A percentile compares a stretch with the other conserved stretches of the same genome.
These are phyloP conservation scores for Zoysia pacifica DNA, from an alignment of 176 grass and related monocot genomes.

Conservation along the genomic window DNA sequence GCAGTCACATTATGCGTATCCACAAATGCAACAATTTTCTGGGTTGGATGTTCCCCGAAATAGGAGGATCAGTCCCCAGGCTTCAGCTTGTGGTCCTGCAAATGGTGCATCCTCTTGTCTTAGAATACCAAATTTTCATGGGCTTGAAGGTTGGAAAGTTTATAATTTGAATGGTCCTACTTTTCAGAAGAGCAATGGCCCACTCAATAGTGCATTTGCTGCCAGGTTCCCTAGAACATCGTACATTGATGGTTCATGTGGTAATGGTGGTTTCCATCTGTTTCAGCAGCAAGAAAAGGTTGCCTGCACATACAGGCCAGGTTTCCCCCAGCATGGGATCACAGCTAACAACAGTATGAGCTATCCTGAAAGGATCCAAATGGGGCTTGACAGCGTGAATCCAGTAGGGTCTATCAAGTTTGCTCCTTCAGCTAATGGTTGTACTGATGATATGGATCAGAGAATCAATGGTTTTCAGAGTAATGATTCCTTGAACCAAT, in stretches of 20 bases:
- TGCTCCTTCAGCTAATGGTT: slow-evolving; percentile 30
- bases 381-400: slow-evolving; percentile 40
- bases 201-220: slow-evolving; percentile 21
- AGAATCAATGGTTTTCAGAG: slow-evolving; percentile 27
- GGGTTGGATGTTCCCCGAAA: slow-evolving; percentile 36
- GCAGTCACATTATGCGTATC: slow-evolving; percentile 37
- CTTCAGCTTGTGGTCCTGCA: not conserved
- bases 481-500: slow-evolving; percentile 21
- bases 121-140: slow-evolving; percentile 33
- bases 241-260: slow-evolving; percentile 43
- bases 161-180: slow-evolving; percentile 23
- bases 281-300: slow-evolving; percentile 39
- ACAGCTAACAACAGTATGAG: slow-evolving; percentile 7
- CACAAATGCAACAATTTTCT: slow-evolving; percentile 45
- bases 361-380: slow-evolving; percentile 40
- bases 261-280: slow-evolving; percentile 19
- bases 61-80: slow-evolving; percentile 36
- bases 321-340: slow-evolving; percentile 13
- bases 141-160: slow-evolving; percentile 22
- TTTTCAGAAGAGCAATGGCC: slow-evolving; percentile 33
- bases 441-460: slow-evolving; percentile 23
- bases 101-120: slow-evolving; percentile 25
- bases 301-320: slow-evolving; percentile 17
- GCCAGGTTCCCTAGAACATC: slow-evolving; percentile 33
- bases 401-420: slow-evolving; percentile 25